Conservation (phyloP, 805 yeast genomes). For the Sporopachydermia lactativora region DNA sequence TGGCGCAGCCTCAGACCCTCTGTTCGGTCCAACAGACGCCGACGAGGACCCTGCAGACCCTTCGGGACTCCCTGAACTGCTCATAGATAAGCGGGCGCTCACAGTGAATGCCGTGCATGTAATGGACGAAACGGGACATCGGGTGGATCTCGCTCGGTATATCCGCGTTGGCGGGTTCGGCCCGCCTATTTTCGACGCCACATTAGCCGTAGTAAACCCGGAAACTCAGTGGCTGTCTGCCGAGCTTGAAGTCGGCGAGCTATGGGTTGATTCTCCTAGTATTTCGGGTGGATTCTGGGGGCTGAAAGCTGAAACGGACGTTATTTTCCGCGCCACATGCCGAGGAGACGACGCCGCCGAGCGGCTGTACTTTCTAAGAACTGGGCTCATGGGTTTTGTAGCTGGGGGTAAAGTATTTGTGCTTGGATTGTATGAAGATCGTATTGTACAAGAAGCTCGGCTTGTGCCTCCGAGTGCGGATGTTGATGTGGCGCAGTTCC, state of each 20-base stretch:
- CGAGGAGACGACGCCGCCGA: slow-evolving; percentile 54
- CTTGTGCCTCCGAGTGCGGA: slow-evolving; percentile 1
- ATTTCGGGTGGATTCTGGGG: slow-evolving; percentile 86
- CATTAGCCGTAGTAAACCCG: slow-evolving; percentile 87
- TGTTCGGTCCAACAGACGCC: slow-evolving; percentile 21
- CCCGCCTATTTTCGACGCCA: slow-evolving; percentile 86
- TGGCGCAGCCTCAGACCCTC: slow-evolving; percentile 7
- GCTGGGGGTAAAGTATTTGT: slow-evolving; percentile 80
- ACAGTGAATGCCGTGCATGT: slow-evolving; percentile 60
- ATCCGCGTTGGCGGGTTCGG: slow-evolving; percentile 87
- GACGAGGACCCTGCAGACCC: slow-evolving; percentile 25
- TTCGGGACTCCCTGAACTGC: slow-evolving; percentile 44
- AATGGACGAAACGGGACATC: slow-evolving; percentile 31
- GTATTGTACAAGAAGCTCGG: slow-evolving; percentile 46
- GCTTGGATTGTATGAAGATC: slow-evolving; percentile 81
- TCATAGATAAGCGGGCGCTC: slow-evolving; percentile 60
- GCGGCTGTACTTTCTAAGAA: slow-evolving; percentile 72
- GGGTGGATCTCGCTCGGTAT: slow-evolving; percentile 29
- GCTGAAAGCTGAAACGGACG: slow-evolving; percentile 47
- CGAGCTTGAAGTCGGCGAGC: slow-evolving; percentile 79
- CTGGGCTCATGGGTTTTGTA: slow-evolving; percentile 83
- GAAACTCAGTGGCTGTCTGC: slow-evolving; percentile 68
- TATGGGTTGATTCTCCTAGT: slow-evolving; percentile 94
- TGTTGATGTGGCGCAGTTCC: slow-evolving; percentile 14
- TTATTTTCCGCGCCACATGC: slow-evolving; percentile 72